Evolutionary conservation across 2,329 filamentous ascomycete species (phyloP), one percentile per base, ranked within the genome.

Genomic region (Botryotinia globosa): DNA sequence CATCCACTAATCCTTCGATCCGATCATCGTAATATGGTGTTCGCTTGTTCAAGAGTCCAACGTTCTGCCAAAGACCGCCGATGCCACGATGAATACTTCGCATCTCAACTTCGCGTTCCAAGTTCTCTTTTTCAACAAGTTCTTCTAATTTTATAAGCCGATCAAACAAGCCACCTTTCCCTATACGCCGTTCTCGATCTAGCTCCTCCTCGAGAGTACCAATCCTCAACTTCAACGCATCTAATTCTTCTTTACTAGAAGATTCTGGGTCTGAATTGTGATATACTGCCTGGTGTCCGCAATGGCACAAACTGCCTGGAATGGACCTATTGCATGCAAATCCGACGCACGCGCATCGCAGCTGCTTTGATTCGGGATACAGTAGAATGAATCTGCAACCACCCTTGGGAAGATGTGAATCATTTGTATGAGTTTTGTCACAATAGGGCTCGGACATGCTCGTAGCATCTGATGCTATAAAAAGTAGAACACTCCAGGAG

Each of bases 351-450:
- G 85, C 87, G 79, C 88, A 90, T 61, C 88, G 85, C 73, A 87
- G 84, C 69, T 87, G 87, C 76, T 86, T 87, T 79, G 88, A 83
- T 77, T 87, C 86, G 9, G 87, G 86, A 72, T 86, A 83, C 42
- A 87, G 82, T 44, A 90, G 80, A 74, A 90, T 89, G 77, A 87
- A 89, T 74, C 87, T 86, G 76, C 88, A 90, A 76, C 88, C 86
- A 45, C 88, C 88, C 76, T 85, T 83, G 22, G 88, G 88, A 34
- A 90, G 83, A 67, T 83, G 83, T 54, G 83, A 85, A 72, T 87
- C 85, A 70, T 75, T 72, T 29, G 69, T 72, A 72, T 74, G 74
- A 48, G 77, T 75, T 74, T 76, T 80, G 72, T 78, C 77, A 77
- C 76, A 77, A 70, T 75, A 78, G 69, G 78, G 77, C 67, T 77